Evolutionary conservation across 495 filamentous ascomycete species (phyloP), one percentile per base, ranked within the genome.

Genomic region (Penicillium atrosanguineum): DNA sequence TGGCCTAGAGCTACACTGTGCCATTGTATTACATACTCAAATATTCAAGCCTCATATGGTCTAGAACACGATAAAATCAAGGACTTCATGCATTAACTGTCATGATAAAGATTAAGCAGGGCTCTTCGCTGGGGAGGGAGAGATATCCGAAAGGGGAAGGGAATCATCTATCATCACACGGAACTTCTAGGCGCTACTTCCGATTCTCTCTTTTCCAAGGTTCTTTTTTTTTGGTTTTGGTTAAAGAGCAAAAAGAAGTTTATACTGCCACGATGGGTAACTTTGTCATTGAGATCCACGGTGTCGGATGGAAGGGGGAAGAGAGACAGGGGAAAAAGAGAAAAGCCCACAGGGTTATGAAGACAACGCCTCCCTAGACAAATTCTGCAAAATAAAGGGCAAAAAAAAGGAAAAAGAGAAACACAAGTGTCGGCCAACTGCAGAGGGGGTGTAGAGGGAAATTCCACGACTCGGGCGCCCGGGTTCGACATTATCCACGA

Each of bases 311-410:
- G 55, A 55, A 51, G 31, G 41, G 52, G 47, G 38, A 48, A 48
- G 41, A 47, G 42, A 45, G 55, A 59, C 43, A 55, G 55, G 54
- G 64, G 56, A 67, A 59, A 72, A 64, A 65, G 61, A 69, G 56
- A 66, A 70, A 75, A 70, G 65, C 70, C 73, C 73, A 70, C 68
- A 69, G 67, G 69, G 70, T 74, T 70, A 74, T 76, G 70, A 73
- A 74, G 68, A 74, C 70, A 76, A 76, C 73, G 73, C 73, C 73
- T 76, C 72, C 73, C 73, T 75, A 75, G 73, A 74, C 71, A 73
- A 74, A 72, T 69, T 74, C 71, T 70, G 73, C 69, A 72, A 76
- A 74, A 72, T 64, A 69, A 73, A 64, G 56, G 56, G 55, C 55
- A 61, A 52, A 51, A 59, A 59, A 56, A 55, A 56, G 16, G n/a